Base-by-base conservation (phyloP, 2,329 filamentous ascomycete genomes). In the Rhytidhysteron rufulum region DNA sequence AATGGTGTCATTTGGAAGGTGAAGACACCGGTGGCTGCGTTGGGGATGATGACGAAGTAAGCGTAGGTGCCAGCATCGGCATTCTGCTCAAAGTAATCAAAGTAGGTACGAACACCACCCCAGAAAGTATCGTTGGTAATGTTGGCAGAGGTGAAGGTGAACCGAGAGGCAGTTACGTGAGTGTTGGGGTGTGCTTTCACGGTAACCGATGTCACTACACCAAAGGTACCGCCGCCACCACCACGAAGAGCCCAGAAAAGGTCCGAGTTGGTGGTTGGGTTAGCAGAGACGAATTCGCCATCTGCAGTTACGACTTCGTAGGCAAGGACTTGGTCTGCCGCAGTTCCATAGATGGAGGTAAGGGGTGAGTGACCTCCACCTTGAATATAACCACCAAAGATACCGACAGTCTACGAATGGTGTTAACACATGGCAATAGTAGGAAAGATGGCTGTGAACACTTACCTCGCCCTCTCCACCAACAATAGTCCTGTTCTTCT, bases 281-380 rank as follows among this genome's bases (percentile, higher is more conserved):
- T 27, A 9, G 32, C 40, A 18, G 35, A 38, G 19, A 41, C 18
- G 24, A 39, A 13, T 10, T 31, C 9, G 36, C 55, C 61, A 39
- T 53, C 48, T 3, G 62, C 57, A 18, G 57, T 62, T 29, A 62
- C 55, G 37, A 60, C 59, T 32, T 63, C 56, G 22, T 55, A 58
- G 5, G 59, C 49, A 16, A 65, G 55, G 4, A 64, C 57, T n/a
- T 63, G 58, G 42, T 64, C 61, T 13, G 60, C 60, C 17, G 58
- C 62, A 4, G 56, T 63, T 3, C 61, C 62, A 46, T 73, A 73
- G 30, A 67, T 54, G 31, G 63, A 60, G 44, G 69, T 63, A 47
- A 82, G 50, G 2, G 75, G 75, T 9, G 71, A 74, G 55, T 81
- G 75, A 0, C 78, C 78, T 31, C 75, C 78, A 10, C 74, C 77